phyloP scores from a whole-genome alignment of 108 stramenopile genomes.

The Bacterosira constricta region DNA sequence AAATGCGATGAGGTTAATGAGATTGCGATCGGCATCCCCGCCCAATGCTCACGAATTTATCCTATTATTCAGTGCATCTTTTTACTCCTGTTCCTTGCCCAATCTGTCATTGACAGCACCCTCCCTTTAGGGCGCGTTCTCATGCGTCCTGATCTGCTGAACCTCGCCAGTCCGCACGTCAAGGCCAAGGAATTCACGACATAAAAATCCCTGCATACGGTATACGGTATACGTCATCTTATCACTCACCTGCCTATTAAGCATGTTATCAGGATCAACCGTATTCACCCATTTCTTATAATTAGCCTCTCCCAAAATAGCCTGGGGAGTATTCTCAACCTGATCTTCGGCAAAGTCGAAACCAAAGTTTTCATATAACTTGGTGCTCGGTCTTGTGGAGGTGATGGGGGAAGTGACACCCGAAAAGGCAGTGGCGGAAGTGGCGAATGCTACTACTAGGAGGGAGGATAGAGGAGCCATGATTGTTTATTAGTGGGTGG shows the following conservation, averaged over 20 bases:
- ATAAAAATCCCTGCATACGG: neutral
- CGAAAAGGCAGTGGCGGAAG: conserved; percentile 44
- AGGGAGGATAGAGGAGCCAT: conserved; percentile 50
- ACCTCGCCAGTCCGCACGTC: no score
- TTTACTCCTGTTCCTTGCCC: no score
- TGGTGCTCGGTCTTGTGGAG: conserved; percentile 15
- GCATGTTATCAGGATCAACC: conserved; percentile 69
- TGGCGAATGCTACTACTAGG: conserved; percentile 37
- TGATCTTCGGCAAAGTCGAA: conserved; percentile 84
- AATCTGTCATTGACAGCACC: no score
- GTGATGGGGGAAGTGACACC: neutral
- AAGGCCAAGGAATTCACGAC: no score
- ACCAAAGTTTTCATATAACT: conserved; percentile 71
- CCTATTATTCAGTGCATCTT: no score
- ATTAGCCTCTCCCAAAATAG: conserved; percentile 80
- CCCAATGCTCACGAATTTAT: no score
- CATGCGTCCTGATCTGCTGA: no score
- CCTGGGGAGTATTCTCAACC: conserved; percentile 74
- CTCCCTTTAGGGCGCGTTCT: no score
- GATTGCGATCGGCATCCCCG: no score
- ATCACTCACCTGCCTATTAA: conserved; percentile 81
- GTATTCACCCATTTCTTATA: conserved; percentile 87
- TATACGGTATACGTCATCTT: neutral
- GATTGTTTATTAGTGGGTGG: conserved; percentile 7
- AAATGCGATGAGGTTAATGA: no score